Evolutionary conservation across 2,329 filamentous ascomycete species (phyloP).

Genomic region (Scedosporium apiospermum): DNA sequence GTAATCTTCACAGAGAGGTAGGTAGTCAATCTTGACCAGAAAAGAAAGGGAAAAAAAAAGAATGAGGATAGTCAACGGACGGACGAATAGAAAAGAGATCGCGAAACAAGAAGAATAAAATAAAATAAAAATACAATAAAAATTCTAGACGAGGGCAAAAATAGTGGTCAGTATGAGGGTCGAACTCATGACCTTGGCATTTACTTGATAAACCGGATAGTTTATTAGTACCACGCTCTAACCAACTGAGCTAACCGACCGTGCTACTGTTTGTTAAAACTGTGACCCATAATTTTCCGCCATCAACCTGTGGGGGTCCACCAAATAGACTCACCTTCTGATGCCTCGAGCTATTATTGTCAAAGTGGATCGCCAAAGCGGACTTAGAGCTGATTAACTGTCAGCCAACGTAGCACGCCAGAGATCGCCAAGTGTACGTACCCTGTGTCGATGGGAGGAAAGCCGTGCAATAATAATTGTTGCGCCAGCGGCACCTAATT

Average conservation of each 20-base stretch:
- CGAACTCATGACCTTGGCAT: conserved; percentile 4
- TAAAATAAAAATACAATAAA: neutral
- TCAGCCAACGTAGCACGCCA: too few species aligned
- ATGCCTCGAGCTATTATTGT: neutral
- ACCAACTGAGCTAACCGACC: conserved; percentile 2
- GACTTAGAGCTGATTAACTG: too few species aligned
- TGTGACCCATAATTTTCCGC: neutral
- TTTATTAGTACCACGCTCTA: conserved; percentile 2
- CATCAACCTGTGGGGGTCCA: neutral
- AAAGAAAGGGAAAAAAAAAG: too few species aligned
- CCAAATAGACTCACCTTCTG: neutral
- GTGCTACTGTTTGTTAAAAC: neutral
- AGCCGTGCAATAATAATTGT: too few species aligned
- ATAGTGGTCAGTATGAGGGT: neutral
- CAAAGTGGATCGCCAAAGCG: too few species aligned
- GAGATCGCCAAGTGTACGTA: too few species aligned
- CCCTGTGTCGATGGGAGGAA: too few species aligned
- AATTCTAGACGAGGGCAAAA: neutral
- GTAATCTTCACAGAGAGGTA: too few species aligned
- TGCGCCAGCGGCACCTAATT: too few species aligned
- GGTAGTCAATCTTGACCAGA: too few species aligned
- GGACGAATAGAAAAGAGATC: neutral
- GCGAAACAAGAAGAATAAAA: neutral
- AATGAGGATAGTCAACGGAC: too few species aligned
- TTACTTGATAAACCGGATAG: conserved; percentile 5